Conservation (phyloP, 208 protist genomes). For the Acanthamoeba culbertsoni region DNA sequence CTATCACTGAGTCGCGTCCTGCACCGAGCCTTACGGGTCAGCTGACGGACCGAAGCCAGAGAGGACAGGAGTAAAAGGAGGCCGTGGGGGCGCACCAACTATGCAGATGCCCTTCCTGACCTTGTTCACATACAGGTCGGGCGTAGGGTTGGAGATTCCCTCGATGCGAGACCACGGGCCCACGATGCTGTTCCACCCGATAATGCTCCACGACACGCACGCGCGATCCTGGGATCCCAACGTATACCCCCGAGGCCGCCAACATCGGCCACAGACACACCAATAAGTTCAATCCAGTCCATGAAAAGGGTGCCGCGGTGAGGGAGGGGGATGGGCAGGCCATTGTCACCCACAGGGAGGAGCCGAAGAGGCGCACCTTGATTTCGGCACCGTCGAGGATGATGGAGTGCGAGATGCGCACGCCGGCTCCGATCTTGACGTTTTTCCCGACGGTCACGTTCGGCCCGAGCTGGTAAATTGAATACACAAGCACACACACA, state of each 20-base stretch:
- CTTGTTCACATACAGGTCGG: slow-evolving; percentile 52
- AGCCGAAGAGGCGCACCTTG: neutral
- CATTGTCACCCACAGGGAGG: neutral
- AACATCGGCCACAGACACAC: too few species aligned
- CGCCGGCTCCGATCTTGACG: slow-evolving; percentile 75
- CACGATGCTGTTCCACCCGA: slow-evolving; percentile 60
- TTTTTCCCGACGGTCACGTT: slow-evolving; percentile 74
- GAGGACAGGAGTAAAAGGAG: neutral
- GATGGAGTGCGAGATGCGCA: slow-evolving; percentile 65
- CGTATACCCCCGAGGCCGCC: neutral
- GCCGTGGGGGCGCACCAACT: neutral
- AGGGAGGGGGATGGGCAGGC: neutral
- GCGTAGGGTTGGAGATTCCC: slow-evolving; percentile 48
- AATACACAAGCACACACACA: neutral
- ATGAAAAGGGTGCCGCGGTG: too few species aligned
- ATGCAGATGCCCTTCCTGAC: slow-evolving; percentile 48
- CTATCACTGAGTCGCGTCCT: slow-evolving; percentile 47
- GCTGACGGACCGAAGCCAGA: neutral
- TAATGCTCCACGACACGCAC: slow-evolving; percentile 58
- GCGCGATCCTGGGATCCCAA: slow-evolving; percentile 17
- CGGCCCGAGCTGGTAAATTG: slow-evolving; percentile 66
- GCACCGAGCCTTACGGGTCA: neutral
- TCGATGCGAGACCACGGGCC: slow-evolving; percentile 60
- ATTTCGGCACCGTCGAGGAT: slow-evolving; percentile 63
- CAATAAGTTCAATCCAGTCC: too few species aligned